Percentiles rank a stretch among this genome's conserved stretches.
Conservation (phyloP, 2,329 filamentous ascomycete genomes). For the Hysterium pulicare region DNA sequence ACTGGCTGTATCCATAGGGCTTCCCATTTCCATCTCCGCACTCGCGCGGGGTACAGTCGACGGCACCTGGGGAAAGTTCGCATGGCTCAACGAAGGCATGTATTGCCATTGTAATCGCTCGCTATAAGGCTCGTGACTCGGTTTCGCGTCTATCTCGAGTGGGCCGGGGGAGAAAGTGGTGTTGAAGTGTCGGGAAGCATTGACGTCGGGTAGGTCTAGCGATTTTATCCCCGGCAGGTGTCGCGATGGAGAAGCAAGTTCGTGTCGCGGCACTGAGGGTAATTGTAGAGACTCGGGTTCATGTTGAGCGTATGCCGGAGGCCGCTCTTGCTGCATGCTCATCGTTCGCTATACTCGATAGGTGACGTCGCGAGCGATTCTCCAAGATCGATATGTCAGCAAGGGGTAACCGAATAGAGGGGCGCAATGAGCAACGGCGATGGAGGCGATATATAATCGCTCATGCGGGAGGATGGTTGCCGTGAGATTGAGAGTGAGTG, state of each 20-base stretch:
- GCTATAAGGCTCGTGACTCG: conserved; percentile 10
- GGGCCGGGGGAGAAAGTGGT: conserved; percentile 23
- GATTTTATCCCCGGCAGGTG: conserved; percentile 45
- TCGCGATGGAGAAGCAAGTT: conserved; percentile 23
- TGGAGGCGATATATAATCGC: neutral
- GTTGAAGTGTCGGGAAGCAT: conserved; percentile 20
- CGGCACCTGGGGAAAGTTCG: conserved; percentile 31
- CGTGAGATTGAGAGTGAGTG: no score
- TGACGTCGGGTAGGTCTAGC: conserved; percentile 40
- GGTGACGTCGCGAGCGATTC: conserved; percentile 1
- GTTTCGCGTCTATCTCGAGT: conserved; percentile 35
- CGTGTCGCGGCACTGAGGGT: conserved; percentile 41
- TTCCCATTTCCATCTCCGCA: conserved; percentile 37
- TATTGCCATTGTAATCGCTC: conserved; percentile 26
- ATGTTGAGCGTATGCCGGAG: conserved; percentile 43
- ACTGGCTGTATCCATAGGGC: conserved; percentile 44
- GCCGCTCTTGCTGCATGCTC: conserved; percentile 33
- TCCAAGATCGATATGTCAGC: neutral
- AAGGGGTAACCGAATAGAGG: neutral
- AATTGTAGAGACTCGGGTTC: conserved; percentile 40
- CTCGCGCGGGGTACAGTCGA: conserved; percentile 23
- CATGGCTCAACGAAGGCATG: conserved; percentile 18
- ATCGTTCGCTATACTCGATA: conserved; percentile 4
- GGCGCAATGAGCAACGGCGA: neutral
- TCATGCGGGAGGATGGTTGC: no score